These are phyloP conservation scores for Withania somnifera DNA, from an alignment of 305 asterid genomes.

Conservation along the genomic window DNA sequence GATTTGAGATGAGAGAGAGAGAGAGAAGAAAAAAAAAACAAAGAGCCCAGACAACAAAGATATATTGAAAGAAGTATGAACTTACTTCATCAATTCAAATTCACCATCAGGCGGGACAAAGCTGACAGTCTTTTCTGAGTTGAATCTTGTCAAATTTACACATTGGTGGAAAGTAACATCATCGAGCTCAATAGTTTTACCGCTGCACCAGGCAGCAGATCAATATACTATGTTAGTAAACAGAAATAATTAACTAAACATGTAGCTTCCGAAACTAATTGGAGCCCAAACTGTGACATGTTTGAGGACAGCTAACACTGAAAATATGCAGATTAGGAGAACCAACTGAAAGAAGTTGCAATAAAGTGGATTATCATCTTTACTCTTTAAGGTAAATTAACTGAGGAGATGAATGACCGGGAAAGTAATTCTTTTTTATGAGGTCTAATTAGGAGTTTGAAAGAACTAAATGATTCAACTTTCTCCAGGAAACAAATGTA, in stretches of 20 bases:
- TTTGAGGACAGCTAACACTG: neutral
- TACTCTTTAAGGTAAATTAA: neutral
- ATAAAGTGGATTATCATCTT: neutral
- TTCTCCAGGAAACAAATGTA: neutral
- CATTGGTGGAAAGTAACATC: conserved; percentile 99
- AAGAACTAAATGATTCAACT: neutral
- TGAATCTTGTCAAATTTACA: conserved; percentile 96
- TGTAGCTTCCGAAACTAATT: conserved; percentile 9
- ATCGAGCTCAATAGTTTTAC: conserved; percentile 98
- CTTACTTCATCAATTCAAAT: conserved; percentile 99
- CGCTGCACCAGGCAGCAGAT: conserved; percentile 41
- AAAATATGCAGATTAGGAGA: neutral
- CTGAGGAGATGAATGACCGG: neutral
- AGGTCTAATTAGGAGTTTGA: neutral
- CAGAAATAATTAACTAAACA: conserved; percentile 4
- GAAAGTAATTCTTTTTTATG: neutral
- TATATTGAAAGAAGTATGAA: conserved; percentile 6
- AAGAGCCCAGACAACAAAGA: neutral
- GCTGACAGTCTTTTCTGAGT: conserved; percentile 96
- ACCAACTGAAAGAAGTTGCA: neutral
- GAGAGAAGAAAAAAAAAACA: too few relatives aligned
- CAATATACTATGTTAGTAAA: neutral
- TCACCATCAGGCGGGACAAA: conserved; percentile 99
- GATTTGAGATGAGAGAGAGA: neutral
- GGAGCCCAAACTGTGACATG: neutral